Base-by-base conservation (phyloP, 1,139 yeast species). In the Kodamaea sp. region DNA sequence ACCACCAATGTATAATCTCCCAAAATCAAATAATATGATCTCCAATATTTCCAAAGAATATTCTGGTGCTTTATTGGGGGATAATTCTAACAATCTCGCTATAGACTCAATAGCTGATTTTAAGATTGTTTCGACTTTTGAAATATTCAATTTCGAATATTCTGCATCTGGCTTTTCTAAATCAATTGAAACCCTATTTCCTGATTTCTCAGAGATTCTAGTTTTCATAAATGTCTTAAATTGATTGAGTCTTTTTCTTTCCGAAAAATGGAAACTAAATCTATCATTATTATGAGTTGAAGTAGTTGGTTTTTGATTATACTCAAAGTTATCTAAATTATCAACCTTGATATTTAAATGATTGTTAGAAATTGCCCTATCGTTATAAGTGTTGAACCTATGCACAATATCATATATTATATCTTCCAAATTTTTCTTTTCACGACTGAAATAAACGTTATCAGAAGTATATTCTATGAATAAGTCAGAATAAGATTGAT, bases 101-200 rank as follows among this genome's bases (percentile, higher is more conserved):
- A 88, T 70, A 1, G 92, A 75, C 60, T 90, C 97, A 25, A 89
- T 86, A 4, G 84, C 75, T 25, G 87, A 77, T 48, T 81, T 81
- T 32, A 89, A 65, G 42, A 87, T 74, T 1, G 72, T 66, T 50
- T 87, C 92, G 2, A 86, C 81, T 29, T 70, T 65, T 10, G 64
- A 55, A 9, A 80, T 53, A 29, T 68, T 68, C 37, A 77, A 60
- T 8, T 62, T 56, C 1, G 62, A 50, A 38, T 57, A 63, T 31
- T 60, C 62, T 27, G 53, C 57, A 22, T 60, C 58, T 4, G 52
- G 48, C 10, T 43, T 34, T 26, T 52, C 59, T 7, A 46, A 12
- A 7, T 60, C 66, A 6, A 49, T 31, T 2, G 68, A 54, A 27
- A 52, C 50, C 31, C 64, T 46, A 7, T 39, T 34, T 29, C 46